Base-by-base conservation (phyloP, 257 asterid genomes). In the Solanum rostratum region DNA sequence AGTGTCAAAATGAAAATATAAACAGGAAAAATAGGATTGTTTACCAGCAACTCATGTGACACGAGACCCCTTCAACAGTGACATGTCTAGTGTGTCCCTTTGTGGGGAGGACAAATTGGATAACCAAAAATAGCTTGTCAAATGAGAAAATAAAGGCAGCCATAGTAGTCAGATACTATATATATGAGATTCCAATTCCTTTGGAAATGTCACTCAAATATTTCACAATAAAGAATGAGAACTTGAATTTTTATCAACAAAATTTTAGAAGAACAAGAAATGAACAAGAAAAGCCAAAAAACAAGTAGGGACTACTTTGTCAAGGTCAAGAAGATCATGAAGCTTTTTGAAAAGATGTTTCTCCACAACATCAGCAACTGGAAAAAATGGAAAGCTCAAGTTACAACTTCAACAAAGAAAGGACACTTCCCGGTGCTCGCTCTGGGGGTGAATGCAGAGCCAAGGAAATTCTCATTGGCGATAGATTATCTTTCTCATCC, bases 351-450 rank as follows among this genome's bases (percentile, higher is more conserved):
- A 33, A 68, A 85, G 69, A 50, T 12, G 82, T 54, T 52, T 63
- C 79, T 62, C 66, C 83, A 86, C 90, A 89, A 88, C 85, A 24
- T 63, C 60, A 79, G 69, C 57, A 39, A 85, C 83, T 79, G 85
- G 79, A 76, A 29, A 41, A 84, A 37, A 50, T 5, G 78, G 62
- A 71, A 70, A 19, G 60, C 49, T 70, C 83, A 82, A 39, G 37
- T 70, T 39, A 80, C 16, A 69, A 60, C 53, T 37, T 30, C 80
- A 57, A n/a, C 80, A 81, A 84, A 76, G 55, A 81, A 82, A 14
- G 89, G 90, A 84, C 86, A 89, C 76, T 91, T 91, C 71, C 55
- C 89, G 11, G 89, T 87, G 84, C 45, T 88, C 29, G 86, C 88
- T 33, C 30, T 79, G 13, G 88, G 90, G 84, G 76, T 24, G 74